These are phyloP conservation scores for Tulasnella sp. DNA, from an alignment of 768 basidiomycete genomes.

Conservation along the genomic window DNA sequence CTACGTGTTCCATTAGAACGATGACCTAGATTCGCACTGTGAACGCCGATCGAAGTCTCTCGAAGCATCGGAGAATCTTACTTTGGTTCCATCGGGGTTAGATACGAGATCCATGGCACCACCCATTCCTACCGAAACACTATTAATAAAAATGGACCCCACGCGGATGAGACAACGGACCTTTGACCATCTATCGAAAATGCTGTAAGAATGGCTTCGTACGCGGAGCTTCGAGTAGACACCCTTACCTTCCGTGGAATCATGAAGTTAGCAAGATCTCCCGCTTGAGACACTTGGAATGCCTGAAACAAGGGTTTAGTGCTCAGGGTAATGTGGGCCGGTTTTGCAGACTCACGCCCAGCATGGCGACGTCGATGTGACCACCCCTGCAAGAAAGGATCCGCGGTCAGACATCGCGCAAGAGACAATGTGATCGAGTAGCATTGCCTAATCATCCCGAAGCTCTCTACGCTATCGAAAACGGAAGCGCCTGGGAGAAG, in stretches of 20 bases:
- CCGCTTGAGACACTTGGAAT: slow-evolving; percentile 90
- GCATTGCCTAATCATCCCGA: slow-evolving; percentile 83
- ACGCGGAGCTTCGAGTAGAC: neutral
- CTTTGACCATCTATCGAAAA: slow-evolving; percentile 27
- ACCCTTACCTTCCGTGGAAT: slow-evolving; percentile 78
- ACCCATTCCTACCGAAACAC: slow-evolving; percentile 63
- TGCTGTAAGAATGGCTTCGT: neutral
- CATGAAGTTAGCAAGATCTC: slow-evolving; percentile 98
- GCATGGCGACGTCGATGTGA: slow-evolving; percentile 88
- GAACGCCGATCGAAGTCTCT: neutral
- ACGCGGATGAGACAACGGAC: slow-evolving; percentile 24
- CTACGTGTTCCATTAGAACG: slow-evolving; percentile 83
- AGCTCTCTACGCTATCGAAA: slow-evolving; percentile 60
- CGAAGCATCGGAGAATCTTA: slow-evolving; percentile 25
- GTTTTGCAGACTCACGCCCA: slow-evolving; percentile 60
- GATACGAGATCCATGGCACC: slow-evolving; percentile 97
- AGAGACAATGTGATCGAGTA: neutral
- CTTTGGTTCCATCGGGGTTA: slow-evolving; percentile 89
- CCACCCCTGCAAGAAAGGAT: slow-evolving; percentile 51
- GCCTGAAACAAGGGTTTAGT: slow-evolving; percentile 47
- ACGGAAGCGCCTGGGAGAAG: slow-evolving; percentile 86
- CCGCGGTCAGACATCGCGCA: neutral
- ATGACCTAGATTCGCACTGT: slow-evolving; percentile 47
- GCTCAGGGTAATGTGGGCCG: neutral
- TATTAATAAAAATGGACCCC: neutral